Conservation (phyloP, 768 basidiomycete genomes). For the Suillus subalutaceus region DNA sequence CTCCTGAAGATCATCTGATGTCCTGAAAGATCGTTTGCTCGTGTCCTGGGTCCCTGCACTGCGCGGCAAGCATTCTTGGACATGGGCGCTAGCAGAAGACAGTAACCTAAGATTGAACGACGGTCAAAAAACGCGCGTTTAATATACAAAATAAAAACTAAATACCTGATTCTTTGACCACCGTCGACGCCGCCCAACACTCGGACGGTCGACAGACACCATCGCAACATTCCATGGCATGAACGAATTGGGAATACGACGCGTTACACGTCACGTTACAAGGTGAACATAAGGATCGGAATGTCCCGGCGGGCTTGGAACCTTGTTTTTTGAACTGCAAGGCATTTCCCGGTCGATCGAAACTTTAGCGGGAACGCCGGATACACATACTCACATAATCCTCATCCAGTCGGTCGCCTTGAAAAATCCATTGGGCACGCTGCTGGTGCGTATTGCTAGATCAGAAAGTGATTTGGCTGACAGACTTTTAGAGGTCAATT, state of each 20-base stretch:
- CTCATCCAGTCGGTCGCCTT: slow-evolving; percentile 60
- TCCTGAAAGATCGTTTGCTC: not conserved
- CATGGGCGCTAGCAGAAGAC: slow-evolving; percentile 6
- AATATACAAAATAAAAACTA: not conserved
- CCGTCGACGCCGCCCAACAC: slow-evolving; percentile 40
- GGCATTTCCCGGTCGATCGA: slow-evolving; percentile 22
- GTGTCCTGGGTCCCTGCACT: not conserved
- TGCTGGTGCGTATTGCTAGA: slow-evolving; percentile 49
- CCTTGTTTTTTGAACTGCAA: slow-evolving; percentile 33
- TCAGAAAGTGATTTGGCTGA: slow-evolving; percentile 13
- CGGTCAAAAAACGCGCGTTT: not conserved
- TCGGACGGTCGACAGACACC: slow-evolving; percentile 58
- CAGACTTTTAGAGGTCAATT: slow-evolving; percentile 75
- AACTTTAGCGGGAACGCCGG: slow-evolving; percentile 26
- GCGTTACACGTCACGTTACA: slow-evolving; percentile 10
- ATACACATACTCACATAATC: slow-evolving; percentile 16
- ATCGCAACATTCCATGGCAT: slow-evolving; percentile 86
- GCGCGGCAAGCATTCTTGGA: slow-evolving; percentile 1
- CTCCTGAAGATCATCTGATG: not conserved
- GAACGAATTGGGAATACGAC: slow-evolving; percentile 7
- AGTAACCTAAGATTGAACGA: not conserved
- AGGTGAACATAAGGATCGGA: slow-evolving; percentile 13
- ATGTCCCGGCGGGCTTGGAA: slow-evolving; percentile 28
- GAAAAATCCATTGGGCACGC: slow-evolving; percentile 94
- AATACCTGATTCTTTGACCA: slow-evolving; percentile 3